Base-by-base conservation (phyloP, 352 stramenopile species). In the Globisporangium heterothallicum region DNA sequence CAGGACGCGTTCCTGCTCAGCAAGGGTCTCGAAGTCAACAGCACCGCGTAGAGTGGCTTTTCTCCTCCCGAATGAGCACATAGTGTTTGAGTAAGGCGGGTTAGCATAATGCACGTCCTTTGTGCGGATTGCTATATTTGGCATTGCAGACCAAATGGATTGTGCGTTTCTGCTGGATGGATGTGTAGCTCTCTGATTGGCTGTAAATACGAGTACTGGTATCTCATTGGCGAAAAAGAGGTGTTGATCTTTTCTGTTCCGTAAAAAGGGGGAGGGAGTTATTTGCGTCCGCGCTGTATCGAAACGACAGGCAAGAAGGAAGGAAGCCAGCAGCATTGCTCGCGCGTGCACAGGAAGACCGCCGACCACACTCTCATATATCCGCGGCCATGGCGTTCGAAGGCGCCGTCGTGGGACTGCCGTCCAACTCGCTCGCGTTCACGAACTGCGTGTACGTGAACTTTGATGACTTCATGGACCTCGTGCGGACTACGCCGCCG, bases 371-470 rank as follows among this genome's bases (percentile, higher is more conserved):
- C 19, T 19, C 36, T 6, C 25, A 27, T 24, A 16, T 13, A 35
- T 14, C 3, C 14, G 4, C 44, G 6, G n/a, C 16, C 18, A 88
- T 88, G 77, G 47, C 70, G 56, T 61, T 88, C 57, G 74, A 86
- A 55, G 70, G 61, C 26, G 58, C 70, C 3, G 78, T 89, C n/a
- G 72, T 79, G 51, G 69, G 69, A 0, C 70, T 94, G 14, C 78
- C 83, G 24, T 72, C 63, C 64, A 91, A 94, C 58, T 86, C 80
- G 32, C 69, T 88, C 14, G 83, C 78, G 49, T 90, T 87, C 64
- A 90, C 78, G 49, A 94, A 94, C 70, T 75, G 78, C 61, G 63
- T 94, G 14, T 94, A 92, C 49, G 65, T 91, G 27, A 69, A 86
- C 58, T 48, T 73, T 36, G 74, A 92, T 19, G 80, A 91, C 56